These are phyloP conservation scores for Oleoguttula mirabilis DNA, from an alignment of 495 filamentous ascomycete genomes.

Conservation along the genomic window DNA sequence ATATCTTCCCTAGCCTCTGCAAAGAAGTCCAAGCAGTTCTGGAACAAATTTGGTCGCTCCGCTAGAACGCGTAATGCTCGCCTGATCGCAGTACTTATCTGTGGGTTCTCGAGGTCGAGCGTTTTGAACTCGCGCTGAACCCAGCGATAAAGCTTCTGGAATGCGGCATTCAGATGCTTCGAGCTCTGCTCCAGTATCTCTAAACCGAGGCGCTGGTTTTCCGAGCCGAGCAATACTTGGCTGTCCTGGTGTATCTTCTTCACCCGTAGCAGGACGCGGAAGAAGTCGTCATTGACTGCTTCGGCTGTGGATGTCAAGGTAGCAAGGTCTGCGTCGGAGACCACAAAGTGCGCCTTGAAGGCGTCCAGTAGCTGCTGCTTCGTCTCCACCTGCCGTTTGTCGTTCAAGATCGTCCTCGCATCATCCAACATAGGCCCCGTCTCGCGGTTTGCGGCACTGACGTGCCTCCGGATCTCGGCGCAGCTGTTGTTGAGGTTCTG, in stretches of 20 bases:
- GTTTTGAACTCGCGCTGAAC: conserved; percentile 87
- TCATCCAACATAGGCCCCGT: conserved; percentile 70
- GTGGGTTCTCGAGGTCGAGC: conserved; percentile 86
- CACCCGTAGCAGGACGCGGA: conserved; percentile 61
- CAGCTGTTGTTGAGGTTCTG: conserved; percentile 67
- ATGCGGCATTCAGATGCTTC: conserved; percentile 74
- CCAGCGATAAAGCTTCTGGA: conserved; percentile 92
- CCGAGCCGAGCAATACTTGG: conserved; percentile 74
- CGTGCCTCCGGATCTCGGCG: conserved; percentile 66
- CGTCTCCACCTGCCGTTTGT: conserved; percentile 66
- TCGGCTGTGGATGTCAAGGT: conserved; percentile 62
- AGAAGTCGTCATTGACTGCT: conserved; percentile 78
- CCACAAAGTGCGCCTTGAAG: conserved; percentile 72
- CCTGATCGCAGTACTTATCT: conserved; percentile 76
- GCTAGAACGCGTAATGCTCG: conserved; percentile 77
- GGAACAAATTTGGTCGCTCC: conserved; percentile 79
- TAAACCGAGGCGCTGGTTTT: conserved; percentile 72
- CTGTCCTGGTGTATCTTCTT: conserved; percentile 84
- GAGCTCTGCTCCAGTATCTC: conserved; percentile 88
- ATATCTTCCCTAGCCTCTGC: conserved; percentile 81
- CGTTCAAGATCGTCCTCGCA: conserved; percentile 57
- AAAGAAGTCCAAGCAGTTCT: conserved; percentile 88
- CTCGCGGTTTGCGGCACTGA: conserved; percentile 59
- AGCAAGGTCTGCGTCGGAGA: conserved; percentile 66
- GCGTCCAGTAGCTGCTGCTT: conserved; percentile 75